Conservation (phyloP, 768 basidiomycete genomes). For the Boletus subparvulus region DNA sequence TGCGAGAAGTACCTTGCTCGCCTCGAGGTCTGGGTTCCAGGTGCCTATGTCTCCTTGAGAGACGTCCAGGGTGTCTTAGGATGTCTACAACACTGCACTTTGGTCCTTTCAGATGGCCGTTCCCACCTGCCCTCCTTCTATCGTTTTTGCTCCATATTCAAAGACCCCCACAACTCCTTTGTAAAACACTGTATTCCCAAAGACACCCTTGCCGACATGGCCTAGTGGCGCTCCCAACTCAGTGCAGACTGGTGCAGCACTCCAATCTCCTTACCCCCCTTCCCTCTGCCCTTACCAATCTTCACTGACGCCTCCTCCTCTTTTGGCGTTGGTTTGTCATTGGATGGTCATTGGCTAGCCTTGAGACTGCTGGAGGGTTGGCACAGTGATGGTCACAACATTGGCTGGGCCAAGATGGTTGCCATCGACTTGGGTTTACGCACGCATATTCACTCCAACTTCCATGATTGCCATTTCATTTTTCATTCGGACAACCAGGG, state of each 20-base stretch:
- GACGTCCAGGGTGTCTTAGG: background rate
- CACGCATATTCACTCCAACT: constrained; percentile 9
- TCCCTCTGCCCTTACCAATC: background rate
- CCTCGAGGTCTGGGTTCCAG: background rate
- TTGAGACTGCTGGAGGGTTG: constrained; percentile 31
- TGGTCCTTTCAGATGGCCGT: background rate
- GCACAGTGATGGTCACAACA: background rate
- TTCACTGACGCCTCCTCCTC: background rate
- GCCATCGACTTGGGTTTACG: background rate
- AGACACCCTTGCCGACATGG: rapidly evolving
- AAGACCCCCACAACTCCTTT: background rate
- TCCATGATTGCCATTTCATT: constrained; percentile 20
- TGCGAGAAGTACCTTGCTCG: background rate
- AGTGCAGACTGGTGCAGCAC: background rate
- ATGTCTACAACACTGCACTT: background rate
- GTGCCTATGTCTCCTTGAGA: rapidly evolving
- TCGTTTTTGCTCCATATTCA: background rate
- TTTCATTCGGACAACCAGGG: constrained; percentile 44
- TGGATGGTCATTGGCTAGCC: constrained; percentile 37
- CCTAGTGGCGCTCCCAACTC: background rate
- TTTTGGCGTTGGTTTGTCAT: constrained; percentile 30
- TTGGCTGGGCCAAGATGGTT: background rate
- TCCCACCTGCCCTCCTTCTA: background rate
- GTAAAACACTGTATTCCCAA: background rate
- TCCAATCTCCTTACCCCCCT: background rate